These are phyloP conservation scores for Mantamonas sphyraenae DNA, from an alignment of 78 protist genomes.

Conservation along the genomic window DNA sequence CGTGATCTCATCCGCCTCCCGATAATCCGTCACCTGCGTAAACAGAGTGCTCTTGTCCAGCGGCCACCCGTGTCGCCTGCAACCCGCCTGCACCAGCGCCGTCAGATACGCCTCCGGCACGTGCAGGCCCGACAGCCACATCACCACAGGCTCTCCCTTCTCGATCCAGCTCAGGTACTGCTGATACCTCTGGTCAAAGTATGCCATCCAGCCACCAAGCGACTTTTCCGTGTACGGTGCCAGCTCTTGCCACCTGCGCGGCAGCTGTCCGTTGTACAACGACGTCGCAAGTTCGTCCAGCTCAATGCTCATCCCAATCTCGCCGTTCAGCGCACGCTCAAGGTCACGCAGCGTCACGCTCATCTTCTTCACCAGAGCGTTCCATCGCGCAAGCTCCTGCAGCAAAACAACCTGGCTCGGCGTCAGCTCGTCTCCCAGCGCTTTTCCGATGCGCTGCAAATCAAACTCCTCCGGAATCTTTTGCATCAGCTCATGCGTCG, in stretches of 20 bases:
- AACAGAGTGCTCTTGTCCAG: slow-evolving; percentile 68
- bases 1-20: background rate
- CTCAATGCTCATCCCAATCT: slow-evolving; percentile 68
- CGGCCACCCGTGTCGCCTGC: slow-evolving; percentile 81
- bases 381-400: slow-evolving; percentile 85
- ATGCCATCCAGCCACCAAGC: slow-evolving; percentile 73
- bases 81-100: slow-evolving; percentile 84
- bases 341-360: slow-evolving; percentile 40
- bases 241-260: slow-evolving; percentile 59
- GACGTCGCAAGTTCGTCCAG: slow-evolving; percentile 61
- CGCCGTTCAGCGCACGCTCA: slow-evolving; percentile 73
- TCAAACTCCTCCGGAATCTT: slow-evolving; percentile 53
- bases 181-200: slow-evolving; percentile 39
- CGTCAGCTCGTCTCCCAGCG: slow-evolving; percentile 7
- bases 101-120: slow-evolving; percentile 82
- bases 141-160: slow-evolving; percentile 64
- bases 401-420: slow-evolving; percentile 74
- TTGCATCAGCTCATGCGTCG: slow-evolving; percentile 17
- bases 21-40: slow-evolving; percentile 50
- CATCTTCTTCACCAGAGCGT: slow-evolving; percentile 54
- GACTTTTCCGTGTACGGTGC: slow-evolving; percentile 68
- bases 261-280: slow-evolving; percentile 67
- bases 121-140: slow-evolving; percentile 89
- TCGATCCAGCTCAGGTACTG: slow-evolving; percentile 64
- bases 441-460: slow-evolving; percentile 14